Conservation (phyloP, 768 basidiomycete genomes). For the Boletus rubroflammeus region DNA sequence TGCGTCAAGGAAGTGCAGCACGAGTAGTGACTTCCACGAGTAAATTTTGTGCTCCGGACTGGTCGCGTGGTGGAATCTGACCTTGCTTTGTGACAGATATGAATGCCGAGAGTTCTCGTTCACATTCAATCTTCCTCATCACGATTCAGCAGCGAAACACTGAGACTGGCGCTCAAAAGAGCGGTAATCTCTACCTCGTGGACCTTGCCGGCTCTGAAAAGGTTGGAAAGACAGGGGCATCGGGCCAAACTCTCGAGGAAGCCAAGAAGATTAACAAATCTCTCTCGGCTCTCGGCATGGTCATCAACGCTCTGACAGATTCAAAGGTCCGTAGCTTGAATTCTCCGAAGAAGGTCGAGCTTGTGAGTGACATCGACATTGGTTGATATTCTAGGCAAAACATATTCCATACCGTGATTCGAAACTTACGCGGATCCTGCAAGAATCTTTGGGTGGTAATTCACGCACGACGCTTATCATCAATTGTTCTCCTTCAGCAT, state of each 20-base stretch:
- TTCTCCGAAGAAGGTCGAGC: background rate
- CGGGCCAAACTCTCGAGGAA: constrained; percentile 97
- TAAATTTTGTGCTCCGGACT: constrained; percentile 39
- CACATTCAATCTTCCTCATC: constrained; percentile 98
- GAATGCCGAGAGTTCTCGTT: constrained; percentile 99
- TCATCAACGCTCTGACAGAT: constrained; percentile 97
- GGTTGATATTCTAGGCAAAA: constrained; percentile 58
- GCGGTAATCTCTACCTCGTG: constrained; percentile 94
- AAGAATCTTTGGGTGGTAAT: constrained; percentile 97
- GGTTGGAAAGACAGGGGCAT: constrained; percentile 98
- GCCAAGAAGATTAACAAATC: constrained; percentile 99
- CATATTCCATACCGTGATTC: constrained; percentile 99
- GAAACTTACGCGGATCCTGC: constrained; percentile 96
- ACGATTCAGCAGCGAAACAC: constrained; percentile 96
- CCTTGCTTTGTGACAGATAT: constrained; percentile 60
- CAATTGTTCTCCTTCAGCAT: constrained; percentile 97
- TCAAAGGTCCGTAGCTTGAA: constrained; percentile 61
- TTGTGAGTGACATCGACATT: constrained; percentile 1
- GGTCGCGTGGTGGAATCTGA: constrained; percentile 1
- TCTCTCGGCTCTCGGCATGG: constrained; percentile 96
- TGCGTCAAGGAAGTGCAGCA: constrained; percentile 92
- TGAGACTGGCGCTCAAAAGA: constrained; percentile 93
- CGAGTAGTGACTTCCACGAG: constrained; percentile 93
- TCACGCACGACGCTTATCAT: constrained; percentile 97
- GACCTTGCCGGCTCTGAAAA: constrained; percentile 99